A percentile compares a stretch with the other conserved stretches of the same genome.
phyloP scores from a whole-genome alignment of 805 yeast genomes.

The Blastobotrys mokoenaii region DNA sequence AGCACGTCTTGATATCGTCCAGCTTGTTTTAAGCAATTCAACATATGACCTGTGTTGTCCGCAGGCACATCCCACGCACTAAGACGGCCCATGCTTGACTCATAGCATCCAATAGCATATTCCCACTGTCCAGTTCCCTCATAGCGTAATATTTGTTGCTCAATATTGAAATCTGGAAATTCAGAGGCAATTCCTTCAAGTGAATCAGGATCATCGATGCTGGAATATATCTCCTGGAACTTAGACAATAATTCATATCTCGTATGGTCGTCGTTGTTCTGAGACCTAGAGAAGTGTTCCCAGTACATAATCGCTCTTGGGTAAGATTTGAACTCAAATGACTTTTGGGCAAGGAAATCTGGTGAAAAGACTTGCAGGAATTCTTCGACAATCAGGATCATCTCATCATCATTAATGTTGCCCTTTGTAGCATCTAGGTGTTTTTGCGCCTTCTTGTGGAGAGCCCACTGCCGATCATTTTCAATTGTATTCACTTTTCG shows the following conservation, averaged over 20 bases:
- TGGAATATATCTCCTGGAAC: slow-evolving; percentile 75
- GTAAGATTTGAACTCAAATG: slow-evolving; percentile 75
- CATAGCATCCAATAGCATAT: slow-evolving; percentile 77
- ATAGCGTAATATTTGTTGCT: slow-evolving; percentile 71
- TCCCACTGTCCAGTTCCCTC: slow-evolving; percentile 84
- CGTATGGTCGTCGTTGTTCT: not conserved
- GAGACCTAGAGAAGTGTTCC: slow-evolving; percentile 60
- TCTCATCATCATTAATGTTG: slow-evolving; percentile 28
- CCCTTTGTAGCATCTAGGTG: not conserved
- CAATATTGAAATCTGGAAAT: slow-evolving; percentile 51
- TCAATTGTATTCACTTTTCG: slow-evolving; percentile 4
- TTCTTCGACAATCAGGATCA: slow-evolving; percentile 11
- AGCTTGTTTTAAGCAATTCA: slow-evolving; percentile 67
- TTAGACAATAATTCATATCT: slow-evolving; percentile 4
- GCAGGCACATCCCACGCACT: slow-evolving; percentile 23
- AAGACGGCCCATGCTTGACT: slow-evolving; percentile 44
- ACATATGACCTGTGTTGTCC: slow-evolving; percentile 31
- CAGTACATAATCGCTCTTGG: slow-evolving; percentile 81
- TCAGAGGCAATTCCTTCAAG: slow-evolving; percentile 75
- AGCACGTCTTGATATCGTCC: slow-evolving; percentile 65
- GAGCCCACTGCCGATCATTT: slow-evolving; percentile 4
- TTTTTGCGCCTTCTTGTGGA: slow-evolving; percentile 8
- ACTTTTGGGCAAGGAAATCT: slow-evolving; percentile 62
- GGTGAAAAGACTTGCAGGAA: slow-evolving; percentile 55
- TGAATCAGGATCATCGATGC: slow-evolving; percentile 82